These are phyloP conservation scores for Hyphodiscus sp. DNA, from an alignment of 2,329 filamentous ascomycete genomes.

Conservation along the genomic window DNA sequence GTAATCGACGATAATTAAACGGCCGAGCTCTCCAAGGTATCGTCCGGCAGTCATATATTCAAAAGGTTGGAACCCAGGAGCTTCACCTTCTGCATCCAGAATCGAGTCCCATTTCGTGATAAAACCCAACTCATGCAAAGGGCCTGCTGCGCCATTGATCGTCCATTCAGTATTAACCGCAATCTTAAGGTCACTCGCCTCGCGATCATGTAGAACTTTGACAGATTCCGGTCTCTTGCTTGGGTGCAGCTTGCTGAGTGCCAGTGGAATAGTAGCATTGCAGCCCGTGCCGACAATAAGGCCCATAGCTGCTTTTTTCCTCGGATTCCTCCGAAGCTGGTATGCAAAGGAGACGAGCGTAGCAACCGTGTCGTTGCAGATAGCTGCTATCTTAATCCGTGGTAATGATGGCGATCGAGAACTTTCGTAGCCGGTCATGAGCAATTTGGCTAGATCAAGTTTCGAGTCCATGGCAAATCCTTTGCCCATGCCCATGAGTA, in stretches of 20 bases:
- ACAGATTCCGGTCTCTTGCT: constrained; percentile 52
- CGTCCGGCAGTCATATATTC: constrained; percentile 97
- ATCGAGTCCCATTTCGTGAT: constrained; percentile 65
- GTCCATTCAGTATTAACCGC: constrained; percentile 82
- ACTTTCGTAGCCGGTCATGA: constrained; percentile 50
- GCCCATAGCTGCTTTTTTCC: constrained; percentile 67
- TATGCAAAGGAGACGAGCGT: constrained; percentile 74
- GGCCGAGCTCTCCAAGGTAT: constrained; percentile 80
- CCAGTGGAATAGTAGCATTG: constrained; percentile 73
- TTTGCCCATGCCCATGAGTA: constrained; percentile 63
- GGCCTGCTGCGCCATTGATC: constrained; percentile 66
- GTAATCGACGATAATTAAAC: constrained; percentile 76
- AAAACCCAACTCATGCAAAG: constrained; percentile 55
- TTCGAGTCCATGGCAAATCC: constrained; percentile 58
- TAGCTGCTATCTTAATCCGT: constrained; percentile 63
- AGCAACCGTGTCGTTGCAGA: constrained; percentile 76
- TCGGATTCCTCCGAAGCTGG: constrained; percentile 52
- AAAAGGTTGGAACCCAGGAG: constrained; percentile 84
- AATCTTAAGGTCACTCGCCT: constrained; percentile 51
- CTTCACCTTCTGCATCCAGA: constrained; percentile 60
- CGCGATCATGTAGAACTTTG: constrained; percentile 40
- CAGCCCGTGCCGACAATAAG: constrained; percentile 77
- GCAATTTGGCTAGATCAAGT: constrained; percentile 52
- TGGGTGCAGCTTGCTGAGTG: constrained; percentile 52
- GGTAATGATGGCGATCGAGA: constrained; percentile 47